These are phyloP conservation scores for Penicillium verhagenii DNA, from an alignment of 495 filamentous ascomycete species.

Conservation along the genomic window DNA sequence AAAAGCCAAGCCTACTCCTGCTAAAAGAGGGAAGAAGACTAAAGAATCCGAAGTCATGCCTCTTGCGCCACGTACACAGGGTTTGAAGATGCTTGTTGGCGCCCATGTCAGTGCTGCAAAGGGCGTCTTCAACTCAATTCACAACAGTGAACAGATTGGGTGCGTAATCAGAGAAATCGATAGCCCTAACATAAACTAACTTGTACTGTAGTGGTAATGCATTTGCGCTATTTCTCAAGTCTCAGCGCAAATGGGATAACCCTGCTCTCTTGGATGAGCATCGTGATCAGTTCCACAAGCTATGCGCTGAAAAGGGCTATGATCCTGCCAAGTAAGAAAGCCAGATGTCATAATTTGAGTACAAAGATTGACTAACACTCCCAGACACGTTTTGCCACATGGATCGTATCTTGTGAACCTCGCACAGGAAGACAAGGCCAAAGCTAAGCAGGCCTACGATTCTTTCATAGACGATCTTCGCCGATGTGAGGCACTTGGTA, in stretches of 20 bases:
- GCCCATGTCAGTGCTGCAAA: constrained; percentile 90
- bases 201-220: constrained; percentile 66
- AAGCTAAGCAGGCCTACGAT: constrained; percentile 82
- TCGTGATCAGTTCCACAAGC: constrained; percentile 60
- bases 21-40: constrained; percentile 28
- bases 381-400: constrained; percentile 76
- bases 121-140: constrained; percentile 88
- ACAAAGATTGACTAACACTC: not conserved
- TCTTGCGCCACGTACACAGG: constrained; percentile 63
- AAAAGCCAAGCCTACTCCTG: constrained; percentile 13
- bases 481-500: constrained; percentile 85
- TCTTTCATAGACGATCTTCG: constrained; percentile 85
- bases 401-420: constrained; percentile 97
- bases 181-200: constrained; percentile 6
- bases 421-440: constrained; percentile 73
- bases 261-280: constrained; percentile 70
- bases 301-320: constrained; percentile 69
- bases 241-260: constrained; percentile 91
- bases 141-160: constrained; percentile 76
- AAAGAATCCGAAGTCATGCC: constrained; percentile 57
- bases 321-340: constrained; percentile 56
- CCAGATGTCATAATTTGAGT: not conserved
- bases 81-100: constrained; percentile 80
- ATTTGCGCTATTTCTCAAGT: constrained; percentile 93
- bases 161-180: constrained; percentile 16